Percentiles rank a stretch among this genome's conserved stretches.
Evolutionary conservation across 2,329 filamentous ascomycete species (phyloP).

Genomic region (Macrophomina pseudophaseolina): DNA sequence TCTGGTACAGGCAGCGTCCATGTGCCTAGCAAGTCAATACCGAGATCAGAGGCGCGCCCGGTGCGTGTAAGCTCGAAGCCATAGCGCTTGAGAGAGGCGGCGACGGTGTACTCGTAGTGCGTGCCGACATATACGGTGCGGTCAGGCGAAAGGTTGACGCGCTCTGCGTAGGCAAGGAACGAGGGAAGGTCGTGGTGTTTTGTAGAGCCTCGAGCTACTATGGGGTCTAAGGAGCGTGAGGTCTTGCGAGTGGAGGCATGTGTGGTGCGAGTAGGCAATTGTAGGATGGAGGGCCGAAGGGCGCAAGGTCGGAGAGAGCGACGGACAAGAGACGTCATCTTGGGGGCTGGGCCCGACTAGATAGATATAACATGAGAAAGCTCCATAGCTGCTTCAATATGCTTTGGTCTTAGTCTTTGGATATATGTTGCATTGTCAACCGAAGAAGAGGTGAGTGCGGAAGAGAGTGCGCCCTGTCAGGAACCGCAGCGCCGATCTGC

Average conservation of each 20-base stretch:
- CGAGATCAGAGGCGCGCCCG: slow-evolving; percentile 70
- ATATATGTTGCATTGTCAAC: neutral
- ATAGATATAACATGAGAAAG: neutral
- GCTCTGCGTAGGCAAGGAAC: slow-evolving; percentile 68
- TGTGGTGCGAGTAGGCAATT: neutral
- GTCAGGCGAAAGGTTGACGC: slow-evolving; percentile 58
- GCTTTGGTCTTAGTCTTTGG: neutral
- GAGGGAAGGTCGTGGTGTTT: slow-evolving; percentile 68
- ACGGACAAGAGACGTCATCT: slow-evolving; percentile 19
- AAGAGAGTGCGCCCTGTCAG: slow-evolving; percentile 2
- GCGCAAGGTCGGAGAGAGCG: neutral
- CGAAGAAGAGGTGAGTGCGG: neutral
- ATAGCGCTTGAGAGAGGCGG: slow-evolving; percentile 60
- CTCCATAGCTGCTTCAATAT: neutral
- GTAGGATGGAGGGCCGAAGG: neutral
- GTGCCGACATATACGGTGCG: slow-evolving; percentile 73
- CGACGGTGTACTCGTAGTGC: slow-evolving; percentile 75
- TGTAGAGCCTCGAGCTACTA: slow-evolving; percentile 36
- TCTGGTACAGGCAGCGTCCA: slow-evolving; percentile 60
- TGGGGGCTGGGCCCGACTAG: neutral
- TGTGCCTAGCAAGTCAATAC: slow-evolving; percentile 75
- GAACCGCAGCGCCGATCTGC: slow-evolving; percentile 7
- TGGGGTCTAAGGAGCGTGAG: neutral
- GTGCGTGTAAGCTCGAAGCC: slow-evolving; percentile 70
- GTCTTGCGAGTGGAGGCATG: neutral